Evolutionary conservation across 2,329 filamentous ascomycete genomes (phyloP).

Genomic region (Thelonectria discophora): DNA sequence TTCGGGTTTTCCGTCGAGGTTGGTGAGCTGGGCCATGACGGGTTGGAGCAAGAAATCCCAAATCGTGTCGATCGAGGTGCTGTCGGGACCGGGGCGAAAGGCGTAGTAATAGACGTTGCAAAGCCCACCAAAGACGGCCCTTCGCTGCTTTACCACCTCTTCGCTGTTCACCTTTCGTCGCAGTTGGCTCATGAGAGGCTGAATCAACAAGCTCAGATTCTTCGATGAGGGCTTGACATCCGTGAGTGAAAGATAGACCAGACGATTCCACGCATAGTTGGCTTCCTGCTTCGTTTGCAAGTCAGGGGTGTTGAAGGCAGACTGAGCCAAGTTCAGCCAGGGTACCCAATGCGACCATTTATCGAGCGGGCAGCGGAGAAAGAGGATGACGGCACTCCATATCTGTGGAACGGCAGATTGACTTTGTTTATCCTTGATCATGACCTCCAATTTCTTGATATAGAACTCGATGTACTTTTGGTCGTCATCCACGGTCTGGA

Average conservation of each 20-base stretch:
- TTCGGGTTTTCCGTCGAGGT: slow-evolving; percentile 46
- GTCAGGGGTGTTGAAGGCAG: slow-evolving; percentile 84
- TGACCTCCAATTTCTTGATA: slow-evolving; percentile 70
- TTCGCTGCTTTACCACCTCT: slow-evolving; percentile 59
- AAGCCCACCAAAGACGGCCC: slow-evolving; percentile 71
- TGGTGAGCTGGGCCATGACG: slow-evolving; percentile 67
- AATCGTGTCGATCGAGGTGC: slow-evolving; percentile 73
- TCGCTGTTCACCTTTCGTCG: slow-evolving; percentile 69
- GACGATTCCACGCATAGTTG: slow-evolving; percentile 85
- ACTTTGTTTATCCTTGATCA: slow-evolving; percentile 68
- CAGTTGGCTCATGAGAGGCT: slow-evolving; percentile 75
- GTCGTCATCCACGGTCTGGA: slow-evolving; percentile 60
- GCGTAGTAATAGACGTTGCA: slow-evolving; percentile 86
- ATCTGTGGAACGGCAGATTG: slow-evolving; percentile 78
- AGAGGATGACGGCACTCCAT: slow-evolving; percentile 84
- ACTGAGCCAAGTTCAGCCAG: slow-evolving; percentile 83
- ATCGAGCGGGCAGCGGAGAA: slow-evolving; percentile 72
- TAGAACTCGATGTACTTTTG: slow-evolving; percentile 76
- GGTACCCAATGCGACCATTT: slow-evolving; percentile 77
- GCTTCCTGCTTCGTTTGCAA: slow-evolving; percentile 76
- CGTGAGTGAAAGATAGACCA: slow-evolving; percentile 77
- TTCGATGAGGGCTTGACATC: slow-evolving; percentile 64
- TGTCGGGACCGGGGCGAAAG: slow-evolving; percentile 74
- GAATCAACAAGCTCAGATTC: slow-evolving; percentile 59
- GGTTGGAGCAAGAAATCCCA: slow-evolving; percentile 81